A percentile compares a stretch with the other conserved stretches of the same genome.
Evolutionary conservation across 805 yeast genomes (phyloP).

Genomic region (Ogataea glucozyma): DNA sequence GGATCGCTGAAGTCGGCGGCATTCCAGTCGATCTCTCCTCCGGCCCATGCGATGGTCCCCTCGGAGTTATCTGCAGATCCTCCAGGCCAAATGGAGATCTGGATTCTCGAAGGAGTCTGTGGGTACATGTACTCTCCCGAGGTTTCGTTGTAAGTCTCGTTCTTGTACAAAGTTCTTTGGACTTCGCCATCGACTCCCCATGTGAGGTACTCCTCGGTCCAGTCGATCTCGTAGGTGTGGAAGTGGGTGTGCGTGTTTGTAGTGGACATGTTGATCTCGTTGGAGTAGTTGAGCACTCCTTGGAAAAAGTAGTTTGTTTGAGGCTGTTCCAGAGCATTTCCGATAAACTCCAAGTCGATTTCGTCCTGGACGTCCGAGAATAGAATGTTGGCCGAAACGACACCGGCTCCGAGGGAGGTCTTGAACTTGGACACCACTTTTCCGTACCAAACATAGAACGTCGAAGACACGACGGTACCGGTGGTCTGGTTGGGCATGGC

Average conservation of each 20-base stretch:
- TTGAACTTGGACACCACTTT: constrained; percentile 67
- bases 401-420: constrained; percentile 77
- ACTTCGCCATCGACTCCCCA: constrained; percentile 75
- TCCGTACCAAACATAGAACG: constrained; percentile 87
- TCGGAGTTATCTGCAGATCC: constrained; percentile 53
- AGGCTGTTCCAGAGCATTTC: constrained; percentile 62
- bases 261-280: constrained; percentile 47
- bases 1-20: constrained; percentile 66
- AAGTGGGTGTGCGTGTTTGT: constrained; percentile 62
- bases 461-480: constrained; percentile 81
- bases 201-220: constrained; percentile 68
- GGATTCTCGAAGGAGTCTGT: constrained; percentile 74
- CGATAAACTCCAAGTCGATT: constrained; percentile 85
- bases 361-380: constrained; percentile 88
- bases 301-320: constrained; percentile 82
- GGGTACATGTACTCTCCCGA: constrained; percentile 57
- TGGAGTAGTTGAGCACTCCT: constrained; percentile 69
- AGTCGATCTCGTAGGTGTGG: constrained; percentile 77
- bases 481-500: constrained; percentile 77
- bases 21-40: constrained; percentile 85
- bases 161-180: constrained; percentile 64
- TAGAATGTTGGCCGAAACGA: constrained; percentile 77
- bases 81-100: constrained; percentile 78
- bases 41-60: constrained; percentile 83
- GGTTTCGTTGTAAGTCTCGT: constrained; percentile 65